Evolutionary conservation across 1,139 yeast genomes (phyloP).

Genomic region (Komagataea norvegica): DNA sequence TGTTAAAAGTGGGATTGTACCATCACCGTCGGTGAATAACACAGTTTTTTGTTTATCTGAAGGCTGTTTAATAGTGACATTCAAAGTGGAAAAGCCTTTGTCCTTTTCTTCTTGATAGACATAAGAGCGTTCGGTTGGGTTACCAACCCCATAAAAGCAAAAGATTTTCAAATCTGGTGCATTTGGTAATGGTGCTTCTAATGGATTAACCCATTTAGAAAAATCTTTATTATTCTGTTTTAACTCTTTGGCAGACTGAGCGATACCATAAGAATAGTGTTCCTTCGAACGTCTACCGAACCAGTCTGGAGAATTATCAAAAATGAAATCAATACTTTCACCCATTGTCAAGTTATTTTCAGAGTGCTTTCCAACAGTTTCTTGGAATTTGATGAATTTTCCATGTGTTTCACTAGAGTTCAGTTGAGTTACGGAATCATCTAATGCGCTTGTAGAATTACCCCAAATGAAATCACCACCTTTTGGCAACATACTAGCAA

Average conservation of each 20-base stretch:
- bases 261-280: constrained; percentile 77
- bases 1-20: constrained; percentile 83
- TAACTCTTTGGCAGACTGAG: constrained; percentile 56
- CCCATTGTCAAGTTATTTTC: constrained; percentile 57
- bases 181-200: constrained; percentile 84
- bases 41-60: constrained; percentile 54
- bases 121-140: constrained; percentile 92
- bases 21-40: constrained; percentile 87
- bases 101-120: constrained; percentile 65
- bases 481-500: constrained; percentile 93
- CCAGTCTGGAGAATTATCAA: constrained; percentile 71
- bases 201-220: constrained; percentile 85
- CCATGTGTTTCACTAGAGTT: constrained; percentile 47
- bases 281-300: constrained; percentile 56
- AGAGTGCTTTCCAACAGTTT: constrained; percentile 38
- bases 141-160: constrained; percentile 93
- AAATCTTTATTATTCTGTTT: constrained; percentile 59
- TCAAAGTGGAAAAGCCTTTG: constrained; percentile 44
- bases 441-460: constrained; percentile 30
- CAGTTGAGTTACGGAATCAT: constrained; percentile 22
- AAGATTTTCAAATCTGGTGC: constrained; percentile 90
- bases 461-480: constrained; percentile 95
- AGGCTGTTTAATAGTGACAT: constrained; percentile 60
- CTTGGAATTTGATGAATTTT: constrained; percentile 63
- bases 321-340: constrained; percentile 61